Conservation (phyloP, 129 eudicot genomes). For the Flaveria bidentis region DNA sequence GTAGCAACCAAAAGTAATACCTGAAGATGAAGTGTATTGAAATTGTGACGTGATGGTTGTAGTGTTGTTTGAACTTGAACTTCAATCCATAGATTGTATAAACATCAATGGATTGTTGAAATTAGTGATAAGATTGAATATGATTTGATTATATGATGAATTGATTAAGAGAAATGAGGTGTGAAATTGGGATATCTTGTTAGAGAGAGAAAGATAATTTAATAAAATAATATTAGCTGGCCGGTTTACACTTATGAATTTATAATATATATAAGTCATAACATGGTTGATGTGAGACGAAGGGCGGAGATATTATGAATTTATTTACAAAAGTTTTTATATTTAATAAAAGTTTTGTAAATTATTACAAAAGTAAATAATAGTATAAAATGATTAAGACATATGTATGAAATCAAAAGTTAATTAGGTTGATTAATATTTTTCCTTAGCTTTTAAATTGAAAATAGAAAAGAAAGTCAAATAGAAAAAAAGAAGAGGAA, state of each 20-base stretch:
- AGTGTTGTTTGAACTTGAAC: constrained; percentile 10
- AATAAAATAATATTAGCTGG: constrained; percentile 28
- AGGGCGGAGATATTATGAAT: neutral
- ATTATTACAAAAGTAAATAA: neutral
- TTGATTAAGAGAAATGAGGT: constrained; percentile 1
- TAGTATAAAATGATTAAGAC: neutral
- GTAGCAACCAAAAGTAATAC: neutral
- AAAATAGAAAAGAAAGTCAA: neutral
- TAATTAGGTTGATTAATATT: neutral
- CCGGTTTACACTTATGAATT: constrained; percentile 15
- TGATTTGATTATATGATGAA: neutral
- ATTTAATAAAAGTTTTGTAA: too few species aligned
- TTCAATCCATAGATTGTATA: constrained; percentile 29
- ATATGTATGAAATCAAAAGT: neutral
- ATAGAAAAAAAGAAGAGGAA: constrained; percentile 13
- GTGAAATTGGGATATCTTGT: neutral
- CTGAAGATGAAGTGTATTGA: constrained; percentile 14
- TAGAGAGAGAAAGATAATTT: constrained; percentile 1
- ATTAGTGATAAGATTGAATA: constrained; percentile 12
- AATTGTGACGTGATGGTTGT: neutral
- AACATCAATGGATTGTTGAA: neutral
- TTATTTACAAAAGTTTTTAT: neutral
- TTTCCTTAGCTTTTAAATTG: neutral
- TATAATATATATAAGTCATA: constrained; percentile 18
- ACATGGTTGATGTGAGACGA: constrained; percentile 29